Evolutionary conservation across 768 basidiomycete genomes (phyloP).

Genomic region (Suillus cothurnatus): DNA sequence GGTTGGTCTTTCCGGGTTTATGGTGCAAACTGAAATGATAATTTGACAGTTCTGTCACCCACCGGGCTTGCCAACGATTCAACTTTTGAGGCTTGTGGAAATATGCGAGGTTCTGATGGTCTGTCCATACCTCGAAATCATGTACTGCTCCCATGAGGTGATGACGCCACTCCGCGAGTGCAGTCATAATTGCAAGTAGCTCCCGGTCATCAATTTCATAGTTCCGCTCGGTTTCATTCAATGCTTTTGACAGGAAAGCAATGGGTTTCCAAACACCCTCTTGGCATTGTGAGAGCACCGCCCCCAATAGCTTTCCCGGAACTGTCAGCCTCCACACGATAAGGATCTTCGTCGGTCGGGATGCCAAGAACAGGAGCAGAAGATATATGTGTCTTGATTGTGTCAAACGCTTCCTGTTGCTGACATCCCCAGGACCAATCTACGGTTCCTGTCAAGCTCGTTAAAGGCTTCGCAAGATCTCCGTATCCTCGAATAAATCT

Average conservation of each 20-base stretch:
- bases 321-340: slow-evolving; percentile 31
- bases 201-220: slow-evolving; percentile 52
- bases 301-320: slow-evolving; percentile 36
- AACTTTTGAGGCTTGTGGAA: slow-evolving; percentile 42
- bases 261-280: slow-evolving; percentile 37
- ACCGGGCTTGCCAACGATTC: slow-evolving; percentile 43
- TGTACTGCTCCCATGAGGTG: neutral
- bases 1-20: slow-evolving; percentile 29
- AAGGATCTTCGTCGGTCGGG: slow-evolving; percentile 14
- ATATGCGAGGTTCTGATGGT: slow-evolving; percentile 42
- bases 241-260: slow-evolving; percentile 38
- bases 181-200: slow-evolving; percentile 47
- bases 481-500: slow-evolving; percentile 37
- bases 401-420: slow-evolving; percentile 27
- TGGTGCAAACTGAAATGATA: slow-evolving; percentile 38
- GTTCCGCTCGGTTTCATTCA: slow-evolving; percentile 40
- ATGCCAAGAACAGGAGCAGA: slow-evolving; percentile 29
- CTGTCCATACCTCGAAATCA: neutral
- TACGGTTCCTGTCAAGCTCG: slow-evolving; percentile 28
- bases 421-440: slow-evolving; percentile 29
- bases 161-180: slow-evolving; percentile 35
- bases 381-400: slow-evolving; percentile 29
- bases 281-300: slow-evolving; percentile 26
- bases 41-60: slow-evolving; percentile 38
- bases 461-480: slow-evolving; percentile 29